Base-by-base conservation (phyloP, 768 basidiomycete genomes). In the Lactarius vividus region DNA sequence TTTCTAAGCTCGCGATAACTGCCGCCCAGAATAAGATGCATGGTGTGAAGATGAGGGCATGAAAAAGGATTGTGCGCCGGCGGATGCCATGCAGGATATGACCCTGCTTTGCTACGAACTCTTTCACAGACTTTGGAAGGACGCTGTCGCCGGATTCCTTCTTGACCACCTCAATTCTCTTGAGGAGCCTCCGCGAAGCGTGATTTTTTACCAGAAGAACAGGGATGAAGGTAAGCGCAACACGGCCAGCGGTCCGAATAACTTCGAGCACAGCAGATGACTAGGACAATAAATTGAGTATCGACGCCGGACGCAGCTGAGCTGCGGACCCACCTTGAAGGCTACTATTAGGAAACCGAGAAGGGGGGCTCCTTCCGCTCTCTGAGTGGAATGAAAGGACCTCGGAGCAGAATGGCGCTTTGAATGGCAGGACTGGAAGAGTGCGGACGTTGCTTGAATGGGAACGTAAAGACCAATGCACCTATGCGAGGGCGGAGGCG, bases 221-320 rank as follows among this genome's bases (percentile, higher is more conserved):
- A 28, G 92, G 92, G 15, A 92, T 78, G 67, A 94, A 85, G 0
- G 91, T 92, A 37, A 94, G 79, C 0, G 85, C 86, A 59, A 94
- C 80, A 64, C 92, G 84, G 53, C 82, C 86, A 52, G 85, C 84
- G 9, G 86, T 91, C 57, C 88, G 83, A 18, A 85, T 84, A n/a
- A 88, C 49, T 71, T 89, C 87, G 58, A 94, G 79, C 0, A 87
- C 83, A n/a, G 85, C 82, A 4, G 92, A 91, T 1, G 88, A 82
- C 92, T 94, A 68, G 20, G 23, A 18, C 31, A 40, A 46, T 52
- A 61, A 65, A 33, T 35, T 23, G 40, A 70, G 55, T 67, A 68
- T 69, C 57, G 46, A 65, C 39, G 62, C 37, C 18, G n/a, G n/a
- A n/a, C 10, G 44, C 39, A 26, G 26, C 29, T 11, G 5, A 46